Percentiles rank a stretch among this genome's conserved stretches.
These are phyloP conservation scores for Misopates orontium DNA, from an alignment of 257 asterid species.

Conservation along the genomic window DNA sequence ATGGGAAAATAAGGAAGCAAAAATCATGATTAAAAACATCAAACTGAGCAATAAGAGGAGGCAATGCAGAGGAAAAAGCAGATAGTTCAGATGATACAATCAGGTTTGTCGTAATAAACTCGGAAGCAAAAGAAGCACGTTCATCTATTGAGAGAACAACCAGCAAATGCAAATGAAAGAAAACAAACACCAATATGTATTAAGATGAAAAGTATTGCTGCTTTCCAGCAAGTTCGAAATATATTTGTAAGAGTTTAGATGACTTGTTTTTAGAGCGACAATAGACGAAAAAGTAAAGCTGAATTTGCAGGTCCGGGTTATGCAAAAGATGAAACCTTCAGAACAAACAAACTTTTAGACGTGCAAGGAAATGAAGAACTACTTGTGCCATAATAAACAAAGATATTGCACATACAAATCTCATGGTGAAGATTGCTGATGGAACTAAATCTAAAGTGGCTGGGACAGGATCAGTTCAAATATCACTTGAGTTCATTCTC, in stretches of 20 bases:
- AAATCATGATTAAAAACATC: constrained; percentile 3
- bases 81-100: constrained; percentile 4
- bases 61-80: constrained; percentile 2
- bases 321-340: no score
- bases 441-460: no score
- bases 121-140: constrained; percentile 13
- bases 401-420: no score
- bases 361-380: no score
- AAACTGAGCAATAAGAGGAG: neutral
- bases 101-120: constrained; percentile 11
- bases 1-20: constrained; percentile 4
- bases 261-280: no score
- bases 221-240: neutral
- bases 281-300: no score
- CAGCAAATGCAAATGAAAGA: neutral
- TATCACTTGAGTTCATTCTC: no score
- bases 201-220: neutral
- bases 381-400: no score
- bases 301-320: no score
- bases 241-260: neutral
- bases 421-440: no score
- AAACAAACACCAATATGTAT: neutral
- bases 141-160: neutral
- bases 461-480: no score
- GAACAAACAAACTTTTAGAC: no score